Percentiles rank a stretch among this genome's conserved stretches.
These are phyloP conservation scores for Tephrocybe sp. DNA, from an alignment of 768 basidiomycete genomes.

Conservation along the genomic window DNA sequence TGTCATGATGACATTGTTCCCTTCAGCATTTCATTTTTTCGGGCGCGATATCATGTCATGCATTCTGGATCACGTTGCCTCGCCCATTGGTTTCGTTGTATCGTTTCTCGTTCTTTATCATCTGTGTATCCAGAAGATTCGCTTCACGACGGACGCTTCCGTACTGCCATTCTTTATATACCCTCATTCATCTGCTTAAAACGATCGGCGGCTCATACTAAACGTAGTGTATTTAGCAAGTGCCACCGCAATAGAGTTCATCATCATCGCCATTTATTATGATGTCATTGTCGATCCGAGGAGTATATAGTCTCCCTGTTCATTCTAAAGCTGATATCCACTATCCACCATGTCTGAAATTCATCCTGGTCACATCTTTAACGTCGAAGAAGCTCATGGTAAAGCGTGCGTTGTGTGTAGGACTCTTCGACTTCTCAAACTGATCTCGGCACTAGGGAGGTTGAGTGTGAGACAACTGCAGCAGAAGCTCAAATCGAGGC, in stretches of 20 bases:
- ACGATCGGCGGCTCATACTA: background rate
- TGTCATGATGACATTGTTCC: background rate
- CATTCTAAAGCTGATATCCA: too few relatives aligned
- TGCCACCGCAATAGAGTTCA: background rate
- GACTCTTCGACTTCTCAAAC: background rate
- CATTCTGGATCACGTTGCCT: background rate
- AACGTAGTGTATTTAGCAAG: background rate
- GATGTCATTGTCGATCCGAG: conserved; percentile 7
- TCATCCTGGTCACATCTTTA: conserved; percentile 30
- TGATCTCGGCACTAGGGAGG: conserved; percentile 20
- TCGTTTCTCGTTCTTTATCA: background rate
- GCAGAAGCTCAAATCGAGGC: conserved; percentile 49
- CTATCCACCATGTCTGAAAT: conserved; percentile 20
- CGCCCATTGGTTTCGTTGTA: background rate
- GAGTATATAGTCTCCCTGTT: background rate
- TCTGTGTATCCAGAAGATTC: background rate
- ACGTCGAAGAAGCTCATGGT: conserved; percentile 31
- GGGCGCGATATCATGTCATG: background rate
- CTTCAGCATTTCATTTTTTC: background rate
- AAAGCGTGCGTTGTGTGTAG: conserved; percentile 27
- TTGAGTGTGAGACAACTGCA: conserved; percentile 51
- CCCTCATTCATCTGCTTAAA: background rate
- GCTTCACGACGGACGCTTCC: background rate
- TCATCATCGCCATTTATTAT: conserved; percentile 8
- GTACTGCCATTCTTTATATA: background rate